phyloP scores from a whole-genome alignment of 495 filamentous ascomycete species.

The Sordaria brevicollis region DNA sequence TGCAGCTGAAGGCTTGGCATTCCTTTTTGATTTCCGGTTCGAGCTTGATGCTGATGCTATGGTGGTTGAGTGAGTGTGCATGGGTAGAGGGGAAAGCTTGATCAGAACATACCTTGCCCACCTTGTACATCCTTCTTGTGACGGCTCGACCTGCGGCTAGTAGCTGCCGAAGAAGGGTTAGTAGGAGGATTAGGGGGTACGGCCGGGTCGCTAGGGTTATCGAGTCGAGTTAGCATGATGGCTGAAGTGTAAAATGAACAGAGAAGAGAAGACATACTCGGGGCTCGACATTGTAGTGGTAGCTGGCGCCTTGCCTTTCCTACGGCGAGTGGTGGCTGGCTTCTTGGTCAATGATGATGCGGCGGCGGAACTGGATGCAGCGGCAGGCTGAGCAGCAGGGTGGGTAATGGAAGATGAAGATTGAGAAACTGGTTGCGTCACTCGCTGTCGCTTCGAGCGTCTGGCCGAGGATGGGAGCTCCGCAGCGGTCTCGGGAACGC shows the following conservation, averaged over 20 bases:
- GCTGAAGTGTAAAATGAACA: not conserved
- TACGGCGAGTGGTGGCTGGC: constrained; percentile 41
- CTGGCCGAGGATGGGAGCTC: constrained; percentile 31
- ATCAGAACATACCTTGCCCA: constrained; percentile 17
- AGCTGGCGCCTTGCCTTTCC: constrained; percentile 47
- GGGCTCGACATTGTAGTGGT: constrained; percentile 68
- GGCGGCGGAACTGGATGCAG: constrained; percentile 14
- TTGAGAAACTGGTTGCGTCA: constrained; percentile 19
- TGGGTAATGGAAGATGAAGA: not conserved
- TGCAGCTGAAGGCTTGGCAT: constrained; percentile 36
- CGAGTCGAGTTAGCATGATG: constrained; percentile 3
- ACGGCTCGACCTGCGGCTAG: constrained; percentile 59
- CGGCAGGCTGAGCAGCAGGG: constrained; percentile 7
- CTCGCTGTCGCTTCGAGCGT: constrained; percentile 42
- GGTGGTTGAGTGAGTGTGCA: constrained; percentile 9
- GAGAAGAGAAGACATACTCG: constrained; percentile 43
- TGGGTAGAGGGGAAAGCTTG: not conserved
- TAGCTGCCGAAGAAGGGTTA: constrained; percentile 35
- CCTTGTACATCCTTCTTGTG: constrained; percentile 46
- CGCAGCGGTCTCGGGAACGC: constrained; percentile 16
- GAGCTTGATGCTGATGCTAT: constrained; percentile 24
- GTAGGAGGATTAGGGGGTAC: constrained; percentile 20
- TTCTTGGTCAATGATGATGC: constrained; percentile 16
- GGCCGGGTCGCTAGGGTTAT: constrained; percentile 20
- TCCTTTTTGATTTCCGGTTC: constrained; percentile 42